These are phyloP conservation scores for Passalora sequoiae DNA, from an alignment of 2,329 filamentous ascomycete genomes.

Conservation along the genomic window DNA sequence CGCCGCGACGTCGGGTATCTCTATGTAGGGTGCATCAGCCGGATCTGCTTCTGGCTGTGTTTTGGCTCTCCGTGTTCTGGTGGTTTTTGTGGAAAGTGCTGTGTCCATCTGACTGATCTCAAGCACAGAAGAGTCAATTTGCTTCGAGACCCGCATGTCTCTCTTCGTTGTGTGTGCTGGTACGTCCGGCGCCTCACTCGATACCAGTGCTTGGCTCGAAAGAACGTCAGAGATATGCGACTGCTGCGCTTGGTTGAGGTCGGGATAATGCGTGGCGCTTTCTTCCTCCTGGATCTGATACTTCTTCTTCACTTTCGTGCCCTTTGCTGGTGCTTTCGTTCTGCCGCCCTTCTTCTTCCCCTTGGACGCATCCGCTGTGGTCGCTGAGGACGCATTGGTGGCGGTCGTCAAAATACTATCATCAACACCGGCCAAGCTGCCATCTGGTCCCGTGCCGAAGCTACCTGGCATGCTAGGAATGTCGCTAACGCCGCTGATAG, in stretches of 20 bases:
- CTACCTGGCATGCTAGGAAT: slow-evolving; percentile 20
- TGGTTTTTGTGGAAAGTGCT: slow-evolving; percentile 27
- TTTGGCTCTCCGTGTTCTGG: slow-evolving; percentile 29
- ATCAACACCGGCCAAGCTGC: slow-evolving; percentile 44
- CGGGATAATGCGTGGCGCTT: slow-evolving; percentile 15
- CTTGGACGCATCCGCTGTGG: slow-evolving; percentile 27
- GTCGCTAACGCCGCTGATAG: slow-evolving; percentile 18
- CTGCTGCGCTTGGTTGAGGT: slow-evolving; percentile 14
- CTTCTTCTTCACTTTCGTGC: slow-evolving; percentile 34
- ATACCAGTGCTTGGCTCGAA: background rate
- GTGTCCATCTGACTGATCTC: slow-evolving; percentile 25
- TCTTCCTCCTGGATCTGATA: slow-evolving; percentile 13
- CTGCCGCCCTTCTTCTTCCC: slow-evolving; percentile 35
- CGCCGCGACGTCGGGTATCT: slow-evolving; percentile 16
- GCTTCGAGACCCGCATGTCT: slow-evolving; percentile 25
- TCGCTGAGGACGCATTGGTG: slow-evolving; percentile 37
- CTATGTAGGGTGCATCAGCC: slow-evolving; percentile 15
- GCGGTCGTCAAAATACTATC: slow-evolving; percentile 49
- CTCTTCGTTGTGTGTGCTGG: slow-evolving; percentile 20
- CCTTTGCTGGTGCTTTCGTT: slow-evolving; percentile 44
- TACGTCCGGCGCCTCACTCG: slow-evolving; percentile 13
- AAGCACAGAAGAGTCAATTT: slow-evolving; percentile 27
- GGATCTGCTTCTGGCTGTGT: slow-evolving; percentile 26
- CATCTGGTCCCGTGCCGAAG: slow-evolving; percentile 19
- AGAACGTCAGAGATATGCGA: slow-evolving; percentile 4